These are phyloP conservation scores for Amaranthus palmeri DNA, from an alignment of 148 eudicot species.

Conservation along the genomic window DNA sequence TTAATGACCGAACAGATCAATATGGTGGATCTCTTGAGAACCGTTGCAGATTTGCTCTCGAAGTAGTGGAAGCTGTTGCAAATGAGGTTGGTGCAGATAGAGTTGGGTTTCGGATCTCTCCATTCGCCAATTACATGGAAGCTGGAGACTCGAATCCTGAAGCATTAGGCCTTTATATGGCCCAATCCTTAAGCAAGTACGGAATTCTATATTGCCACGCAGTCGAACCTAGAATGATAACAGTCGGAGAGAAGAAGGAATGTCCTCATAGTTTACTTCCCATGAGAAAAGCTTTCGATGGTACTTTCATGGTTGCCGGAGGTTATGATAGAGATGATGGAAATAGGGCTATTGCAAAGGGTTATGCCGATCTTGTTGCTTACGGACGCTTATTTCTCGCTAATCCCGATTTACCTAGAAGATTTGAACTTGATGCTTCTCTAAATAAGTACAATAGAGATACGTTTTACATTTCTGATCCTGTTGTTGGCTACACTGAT, in stretches of 20 bases:
- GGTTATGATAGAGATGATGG: constrained; percentile 42
- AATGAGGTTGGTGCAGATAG: too few species aligned
- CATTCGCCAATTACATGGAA: too few species aligned
- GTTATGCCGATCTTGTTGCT: constrained; percentile 36
- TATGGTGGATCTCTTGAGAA: not conserved
- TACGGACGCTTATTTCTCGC: constrained; percentile 41
- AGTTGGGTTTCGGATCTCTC: too few species aligned
- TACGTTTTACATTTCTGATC: constrained; percentile 40
- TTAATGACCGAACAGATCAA: constrained; percentile 23
- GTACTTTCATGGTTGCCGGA: constrained; percentile 42
- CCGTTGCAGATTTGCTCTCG: too few species aligned
- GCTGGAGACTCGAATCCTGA: constrained; percentile 25
- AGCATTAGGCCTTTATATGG: constrained; percentile 38
- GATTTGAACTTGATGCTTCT: constrained; percentile 34
- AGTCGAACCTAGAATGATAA: constrained; percentile 40
- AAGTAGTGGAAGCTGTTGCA: too few species aligned
- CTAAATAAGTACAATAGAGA: constrained; percentile 44
- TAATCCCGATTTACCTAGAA: constrained; percentile 41
- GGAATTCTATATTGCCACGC: constrained; percentile 34
- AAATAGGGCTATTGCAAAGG: constrained; percentile 27
- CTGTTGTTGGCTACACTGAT: constrained; percentile 53
- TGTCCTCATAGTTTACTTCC: constrained; percentile 27
- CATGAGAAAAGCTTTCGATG: constrained; percentile 41
- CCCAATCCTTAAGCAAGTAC: constrained; percentile 27
- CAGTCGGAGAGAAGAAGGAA: constrained; percentile 24